These are phyloP conservation scores for Psidium guajava DNA, from an alignment of 345 rosid genomes.

Conservation along the genomic window DNA sequence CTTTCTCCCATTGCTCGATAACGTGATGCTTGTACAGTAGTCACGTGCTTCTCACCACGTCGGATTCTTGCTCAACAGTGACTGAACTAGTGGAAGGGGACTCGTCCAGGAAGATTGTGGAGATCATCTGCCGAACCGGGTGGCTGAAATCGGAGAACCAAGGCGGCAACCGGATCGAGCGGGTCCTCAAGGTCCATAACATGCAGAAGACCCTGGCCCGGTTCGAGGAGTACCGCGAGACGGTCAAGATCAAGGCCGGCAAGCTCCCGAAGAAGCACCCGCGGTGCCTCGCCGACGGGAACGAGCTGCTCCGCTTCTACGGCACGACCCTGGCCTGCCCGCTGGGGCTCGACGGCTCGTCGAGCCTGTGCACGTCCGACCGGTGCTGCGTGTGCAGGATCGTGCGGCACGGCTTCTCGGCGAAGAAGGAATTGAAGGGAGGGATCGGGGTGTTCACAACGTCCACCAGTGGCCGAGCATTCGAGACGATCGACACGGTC, in stretches of 20 bases:
- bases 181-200: constrained; percentile 90
- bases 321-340: constrained; percentile 82
- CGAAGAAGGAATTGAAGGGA: constrained; percentile 62
- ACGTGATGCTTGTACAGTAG: not conserved
- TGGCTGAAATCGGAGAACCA: constrained; percentile 85
- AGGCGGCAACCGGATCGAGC: constrained; percentile 68
- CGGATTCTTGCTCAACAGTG: constrained; percentile 24
- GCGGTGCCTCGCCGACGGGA: constrained; percentile 92
- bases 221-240: constrained; percentile 88
- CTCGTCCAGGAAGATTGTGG: constrained; percentile 96
- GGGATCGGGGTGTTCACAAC: constrained; percentile 93
- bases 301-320: constrained; percentile 84
- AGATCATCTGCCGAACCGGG: constrained; percentile 86
- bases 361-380: constrained; percentile 67
- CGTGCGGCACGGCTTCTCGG: constrained; percentile 66
- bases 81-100: constrained; percentile 97
- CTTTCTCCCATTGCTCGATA: not conserved
- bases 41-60: not conserved
- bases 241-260: constrained; percentile 54
- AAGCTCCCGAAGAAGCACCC: constrained; percentile 65
- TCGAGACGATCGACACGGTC: constrained; percentile 37
- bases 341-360: constrained; percentile 75
- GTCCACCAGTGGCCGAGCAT: constrained; percentile 91
- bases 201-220: constrained; percentile 90
- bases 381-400: constrained; percentile 78